Evolutionary conservation across 129 eudicot species (phyloP).

Genomic region (Artemisia tridentata): DNA sequence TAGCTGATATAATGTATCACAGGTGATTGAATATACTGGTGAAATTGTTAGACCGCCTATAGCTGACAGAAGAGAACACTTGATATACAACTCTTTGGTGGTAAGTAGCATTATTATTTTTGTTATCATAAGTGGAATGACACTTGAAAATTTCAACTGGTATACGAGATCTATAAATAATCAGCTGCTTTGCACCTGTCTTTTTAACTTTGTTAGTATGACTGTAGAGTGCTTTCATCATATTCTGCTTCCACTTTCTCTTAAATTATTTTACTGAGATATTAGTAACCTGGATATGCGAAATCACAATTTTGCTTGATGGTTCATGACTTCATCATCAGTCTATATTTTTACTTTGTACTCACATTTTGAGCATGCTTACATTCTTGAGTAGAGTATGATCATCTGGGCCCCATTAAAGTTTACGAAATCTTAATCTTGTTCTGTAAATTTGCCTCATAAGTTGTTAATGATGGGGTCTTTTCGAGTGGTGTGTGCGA

Average conservation of each 20-base stretch:
- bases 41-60: constrained; percentile 87
- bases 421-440: too few species aligned
- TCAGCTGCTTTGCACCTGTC: not conserved
- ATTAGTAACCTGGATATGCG: not conserved
- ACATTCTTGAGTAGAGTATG: too few species aligned
- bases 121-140: not conserved
- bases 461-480: too few species aligned
- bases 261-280: not conserved
- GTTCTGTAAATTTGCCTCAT: too few species aligned
- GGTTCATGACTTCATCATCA: too few species aligned
- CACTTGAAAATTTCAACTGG: not conserved
- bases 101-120: constrained; percentile 44
- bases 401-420: too few species aligned
- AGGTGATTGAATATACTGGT: constrained; percentile 97
- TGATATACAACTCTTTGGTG: constrained; percentile 92
- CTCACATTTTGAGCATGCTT: too few species aligned
- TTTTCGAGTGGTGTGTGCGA: too few species aligned
- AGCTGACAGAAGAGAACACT: constrained; percentile 95
- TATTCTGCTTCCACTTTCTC: not conserved
- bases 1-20: constrained; percentile 8
- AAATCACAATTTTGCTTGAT: too few species aligned
- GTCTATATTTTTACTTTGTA: too few species aligned
- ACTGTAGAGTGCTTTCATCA: constrained; percentile 2
- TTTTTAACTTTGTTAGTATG: not conserved
- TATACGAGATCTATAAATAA: constrained; percentile 8